Evolutionary conservation across 208 protist genomes (phyloP).

Genomic region (Leishmania mexicana): DNA sequence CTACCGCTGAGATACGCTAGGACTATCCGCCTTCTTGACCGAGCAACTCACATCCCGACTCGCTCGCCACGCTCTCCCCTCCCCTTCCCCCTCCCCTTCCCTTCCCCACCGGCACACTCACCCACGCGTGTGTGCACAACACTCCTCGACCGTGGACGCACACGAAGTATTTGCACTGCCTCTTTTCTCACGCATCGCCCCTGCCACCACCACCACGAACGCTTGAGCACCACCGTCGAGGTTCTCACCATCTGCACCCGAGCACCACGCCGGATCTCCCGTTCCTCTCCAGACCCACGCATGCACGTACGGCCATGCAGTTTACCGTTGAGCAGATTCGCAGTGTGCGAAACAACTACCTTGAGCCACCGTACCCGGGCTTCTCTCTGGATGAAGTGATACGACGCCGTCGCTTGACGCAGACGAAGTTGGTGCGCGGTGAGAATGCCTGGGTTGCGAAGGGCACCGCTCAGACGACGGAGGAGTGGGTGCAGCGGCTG

Average conservation of each 20-base stretch:
- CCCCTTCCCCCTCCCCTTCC: background rate
- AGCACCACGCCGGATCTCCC: background rate
- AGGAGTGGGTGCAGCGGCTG: conserved; percentile 82
- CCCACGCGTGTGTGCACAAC: conserved; percentile 9
- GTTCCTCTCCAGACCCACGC: background rate
- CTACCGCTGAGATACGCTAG: background rate
- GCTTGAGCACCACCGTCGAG: background rate
- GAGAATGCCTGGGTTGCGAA: conserved; percentile 81
- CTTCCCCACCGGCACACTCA: background rate
- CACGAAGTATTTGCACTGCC: background rate
- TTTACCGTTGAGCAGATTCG: conserved; percentile 84
- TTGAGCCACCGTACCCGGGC: conserved; percentile 77
- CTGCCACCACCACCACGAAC: background rate
- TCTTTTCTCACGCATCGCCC: background rate
- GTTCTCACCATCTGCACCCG: background rate
- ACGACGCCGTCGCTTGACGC: conserved; percentile 50
- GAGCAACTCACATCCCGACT: background rate
- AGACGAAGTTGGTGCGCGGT: conserved; percentile 81
- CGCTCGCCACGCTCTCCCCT: background rate
- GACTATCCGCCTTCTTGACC: background rate
- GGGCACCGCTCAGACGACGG: conserved; percentile 67
- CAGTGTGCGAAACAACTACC: conserved; percentile 73
- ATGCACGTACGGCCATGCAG: conserved; percentile 37
- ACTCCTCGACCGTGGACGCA: background rate
- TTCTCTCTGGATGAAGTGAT: conserved; percentile 89